Conservation (phyloP, 805 yeast species). For the Suhomyces kilbournensis region DNA sequence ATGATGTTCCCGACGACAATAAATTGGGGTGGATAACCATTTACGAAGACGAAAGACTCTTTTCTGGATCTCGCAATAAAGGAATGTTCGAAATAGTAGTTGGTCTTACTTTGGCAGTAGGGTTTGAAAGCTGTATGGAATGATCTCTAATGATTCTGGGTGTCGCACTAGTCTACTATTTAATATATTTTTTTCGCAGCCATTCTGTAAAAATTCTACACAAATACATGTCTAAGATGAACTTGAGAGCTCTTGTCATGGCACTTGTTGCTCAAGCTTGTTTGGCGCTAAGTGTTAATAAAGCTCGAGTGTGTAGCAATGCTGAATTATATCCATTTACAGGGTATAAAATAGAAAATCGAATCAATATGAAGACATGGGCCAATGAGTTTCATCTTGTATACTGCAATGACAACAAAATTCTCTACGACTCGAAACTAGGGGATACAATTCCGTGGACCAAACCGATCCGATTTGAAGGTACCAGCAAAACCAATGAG, state of each 20-base stretch:
- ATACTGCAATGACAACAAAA: constrained; percentile 29
- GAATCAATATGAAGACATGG: constrained; percentile 12
- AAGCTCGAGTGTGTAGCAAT: constrained; percentile 7
- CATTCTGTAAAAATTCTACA: background rate
- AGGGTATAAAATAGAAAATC: constrained; percentile 30
- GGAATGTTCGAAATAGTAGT: constrained; percentile 56
- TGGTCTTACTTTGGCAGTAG: constrained; percentile 53
- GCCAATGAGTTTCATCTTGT: constrained; percentile 19
- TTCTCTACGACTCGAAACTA: constrained; percentile 17
- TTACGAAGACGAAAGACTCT: constrained; percentile 41
- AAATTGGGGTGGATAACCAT: constrained; percentile 67
- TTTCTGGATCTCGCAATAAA: constrained; percentile 17
- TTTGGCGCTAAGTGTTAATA: background rate
- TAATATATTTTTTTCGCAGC: background rate
- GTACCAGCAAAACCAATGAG: background rate
- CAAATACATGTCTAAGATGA: background rate
- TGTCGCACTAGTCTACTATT: background rate
- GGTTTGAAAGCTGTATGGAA: constrained; percentile 31
- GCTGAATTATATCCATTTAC: constrained; percentile 11
- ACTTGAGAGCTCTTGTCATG: background rate
- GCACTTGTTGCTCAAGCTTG: background rate
- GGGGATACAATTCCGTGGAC: constrained; percentile 26
- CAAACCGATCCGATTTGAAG: constrained; percentile 8
- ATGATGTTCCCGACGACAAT: constrained; percentile 58
- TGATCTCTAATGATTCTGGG: background rate